These are phyloP conservation scores for Posidonia australis DNA, from an alignment of 106 monocot species.

Conservation along the genomic window DNA sequence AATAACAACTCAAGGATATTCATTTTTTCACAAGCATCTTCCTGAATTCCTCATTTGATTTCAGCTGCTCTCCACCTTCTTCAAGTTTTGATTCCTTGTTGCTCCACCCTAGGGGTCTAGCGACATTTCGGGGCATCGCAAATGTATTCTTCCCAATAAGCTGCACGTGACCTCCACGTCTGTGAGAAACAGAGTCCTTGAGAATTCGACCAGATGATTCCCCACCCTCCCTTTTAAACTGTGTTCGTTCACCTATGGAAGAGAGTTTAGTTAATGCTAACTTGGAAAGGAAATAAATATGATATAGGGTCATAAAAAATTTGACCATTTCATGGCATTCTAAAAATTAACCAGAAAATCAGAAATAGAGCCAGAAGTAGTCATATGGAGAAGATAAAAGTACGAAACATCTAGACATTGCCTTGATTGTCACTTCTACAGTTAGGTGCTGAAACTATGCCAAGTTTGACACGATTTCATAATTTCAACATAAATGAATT, in stretches of 20 bases:
- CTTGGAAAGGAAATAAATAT: not conserved
- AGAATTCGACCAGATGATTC: not conserved
- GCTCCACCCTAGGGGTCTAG: constrained; percentile 52
- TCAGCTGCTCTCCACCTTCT: constrained; percentile 41
- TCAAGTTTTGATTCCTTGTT: constrained; percentile 28
- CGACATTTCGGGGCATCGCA: constrained; percentile 57
- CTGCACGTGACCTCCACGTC: constrained; percentile 17
- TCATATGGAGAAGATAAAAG: too few relatives aligned
- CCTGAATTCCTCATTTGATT: constrained; percentile 87
- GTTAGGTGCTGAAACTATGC: too few relatives aligned
- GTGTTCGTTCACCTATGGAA: constrained; percentile 33
- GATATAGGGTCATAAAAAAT: too few relatives aligned
- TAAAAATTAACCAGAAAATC: too few relatives aligned
- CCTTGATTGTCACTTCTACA: too few relatives aligned
- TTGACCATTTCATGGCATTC: too few relatives aligned
- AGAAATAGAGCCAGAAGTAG: too few relatives aligned
- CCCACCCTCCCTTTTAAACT: not conserved
- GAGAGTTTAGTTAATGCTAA: not conserved
- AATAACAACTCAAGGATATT: constrained; percentile 1
- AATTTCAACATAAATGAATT: too few relatives aligned
- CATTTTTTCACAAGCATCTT: constrained; percentile 66
- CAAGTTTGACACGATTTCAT: too few relatives aligned
- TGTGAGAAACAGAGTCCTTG: constrained; percentile 5
- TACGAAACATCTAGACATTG: too few relatives aligned
- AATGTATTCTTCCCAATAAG: constrained; percentile 51